Evolutionary conservation across 768 basidiomycete genomes (phyloP).

Genomic region (Melanogaster broomeanus): DNA sequence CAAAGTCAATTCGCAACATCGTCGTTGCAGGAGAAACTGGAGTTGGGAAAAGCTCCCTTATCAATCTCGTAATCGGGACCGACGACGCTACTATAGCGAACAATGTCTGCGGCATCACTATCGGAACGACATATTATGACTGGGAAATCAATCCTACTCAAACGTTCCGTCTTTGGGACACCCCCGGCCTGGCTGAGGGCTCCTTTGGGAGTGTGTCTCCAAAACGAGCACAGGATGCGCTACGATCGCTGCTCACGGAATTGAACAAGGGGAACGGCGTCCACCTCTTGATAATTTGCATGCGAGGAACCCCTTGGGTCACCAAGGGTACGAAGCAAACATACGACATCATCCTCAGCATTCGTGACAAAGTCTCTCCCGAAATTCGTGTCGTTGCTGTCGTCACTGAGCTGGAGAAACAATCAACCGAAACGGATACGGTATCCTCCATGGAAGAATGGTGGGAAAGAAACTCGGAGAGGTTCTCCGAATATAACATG

Average conservation of each 20-base stretch:
- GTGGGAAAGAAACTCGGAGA: conserved; percentile 35
- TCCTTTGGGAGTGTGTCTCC: conserved; percentile 23
- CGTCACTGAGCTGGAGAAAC: no score
- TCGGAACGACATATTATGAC: conserved; percentile 18
- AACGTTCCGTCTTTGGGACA: no score
- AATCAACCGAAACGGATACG: conserved; percentile 9
- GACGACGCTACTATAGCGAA: conserved; percentile 23
- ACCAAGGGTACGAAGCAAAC: conserved; percentile 30
- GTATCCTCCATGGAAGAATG: conserved; percentile 35
- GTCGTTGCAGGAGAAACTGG: no score
- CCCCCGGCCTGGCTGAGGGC: conserved; percentile 32
- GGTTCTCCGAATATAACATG: conserved; percentile 31
- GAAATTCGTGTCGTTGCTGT: conserved; percentile 25
- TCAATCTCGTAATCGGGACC: conserved; percentile 28
- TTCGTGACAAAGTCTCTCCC: conserved; percentile 19
- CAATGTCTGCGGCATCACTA: conserved; percentile 25
- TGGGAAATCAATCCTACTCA: conserved; percentile 14
- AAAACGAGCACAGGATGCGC: conserved; percentile 25
- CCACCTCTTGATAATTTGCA: conserved; percentile 28
- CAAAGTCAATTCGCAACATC: conserved; percentile 26
- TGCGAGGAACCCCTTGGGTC: conserved; percentile 25
- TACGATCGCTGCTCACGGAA: no score
- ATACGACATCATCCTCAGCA: conserved; percentile 20
- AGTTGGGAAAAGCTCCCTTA: conserved; percentile 34
- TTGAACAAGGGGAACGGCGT: conserved; percentile 17